Percentiles rank a stretch among this genome's conserved stretches.
These are phyloP conservation scores for Backusella australiensis DNA, from an alignment of 192 early-diverging fungal genomes.

Conservation along the genomic window DNA sequence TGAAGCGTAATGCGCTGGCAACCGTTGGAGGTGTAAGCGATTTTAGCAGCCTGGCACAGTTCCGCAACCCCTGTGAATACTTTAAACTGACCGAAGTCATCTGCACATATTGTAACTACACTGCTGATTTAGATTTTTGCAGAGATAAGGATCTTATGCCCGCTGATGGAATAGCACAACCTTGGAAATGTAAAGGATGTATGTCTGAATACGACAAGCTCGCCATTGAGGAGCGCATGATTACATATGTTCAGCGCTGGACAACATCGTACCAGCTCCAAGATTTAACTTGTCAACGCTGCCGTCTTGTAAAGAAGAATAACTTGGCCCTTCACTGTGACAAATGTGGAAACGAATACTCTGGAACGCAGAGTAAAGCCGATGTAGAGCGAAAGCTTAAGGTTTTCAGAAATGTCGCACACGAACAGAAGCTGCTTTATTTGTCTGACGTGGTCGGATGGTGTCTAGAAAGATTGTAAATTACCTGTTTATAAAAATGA, in stretches of 20 bases:
- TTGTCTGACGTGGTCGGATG: background rate
- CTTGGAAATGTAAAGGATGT: slow-evolving; percentile 81
- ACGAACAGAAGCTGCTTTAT: slow-evolving; percentile 48
- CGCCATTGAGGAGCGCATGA: slow-evolving; percentile 80
- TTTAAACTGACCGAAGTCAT: slow-evolving; percentile 78
- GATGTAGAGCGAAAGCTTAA: slow-evolving; percentile 56
- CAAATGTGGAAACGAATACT: slow-evolving; percentile 66
- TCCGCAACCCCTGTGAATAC: slow-evolving; percentile 81
- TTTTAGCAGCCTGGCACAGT: slow-evolving; percentile 76
- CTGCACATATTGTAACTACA: slow-evolving; percentile 85
- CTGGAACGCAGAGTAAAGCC: slow-evolving; percentile 41
- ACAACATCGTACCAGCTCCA: slow-evolving; percentile 84
- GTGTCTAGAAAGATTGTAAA: background rate
- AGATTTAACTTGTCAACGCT: slow-evolving; percentile 81
- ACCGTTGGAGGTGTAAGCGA: slow-evolving; percentile 72
- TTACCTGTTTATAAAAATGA: background rate
- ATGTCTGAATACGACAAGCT: slow-evolving; percentile 73
- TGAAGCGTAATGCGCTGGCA: slow-evolving; percentile 77
- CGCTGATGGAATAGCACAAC: slow-evolving; percentile 35
- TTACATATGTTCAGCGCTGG: slow-evolving; percentile 66
- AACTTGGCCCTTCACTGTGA: slow-evolving; percentile 73
- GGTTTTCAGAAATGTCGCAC: slow-evolving; percentile 64
- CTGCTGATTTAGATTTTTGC: slow-evolving; percentile 88
- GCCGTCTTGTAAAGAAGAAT: slow-evolving; percentile 76
- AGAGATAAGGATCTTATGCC: slow-evolving; percentile 73